phyloP scores from a whole-genome alignment of 257 asterid genomes.

The Coffea canephora region DNA sequence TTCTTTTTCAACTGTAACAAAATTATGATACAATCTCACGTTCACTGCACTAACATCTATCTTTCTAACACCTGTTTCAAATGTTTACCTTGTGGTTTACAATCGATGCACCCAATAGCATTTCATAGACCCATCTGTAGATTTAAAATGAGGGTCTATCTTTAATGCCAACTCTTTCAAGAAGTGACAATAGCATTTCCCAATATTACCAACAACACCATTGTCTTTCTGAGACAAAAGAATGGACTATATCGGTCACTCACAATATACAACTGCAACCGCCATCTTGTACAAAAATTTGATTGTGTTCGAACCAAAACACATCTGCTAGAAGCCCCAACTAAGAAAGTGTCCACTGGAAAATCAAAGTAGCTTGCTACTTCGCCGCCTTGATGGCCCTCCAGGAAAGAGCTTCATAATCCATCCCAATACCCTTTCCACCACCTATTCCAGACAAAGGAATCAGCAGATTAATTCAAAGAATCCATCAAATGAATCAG shows the following conservation, averaged over 20 bases:
- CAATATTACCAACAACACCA: slow-evolving; percentile 13
- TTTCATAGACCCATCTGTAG: slow-evolving; percentile 6
- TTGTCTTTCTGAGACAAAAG: slow-evolving; percentile 37
- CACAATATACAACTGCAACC: slow-evolving; percentile 48
- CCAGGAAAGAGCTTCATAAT: slow-evolving; percentile 97
- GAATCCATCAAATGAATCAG: not conserved
- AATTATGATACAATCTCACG: slow-evolving; percentile 4
- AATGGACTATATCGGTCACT: slow-evolving; percentile 38
- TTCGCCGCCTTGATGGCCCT: slow-evolving; percentile 79
- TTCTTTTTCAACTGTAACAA: not conserved
- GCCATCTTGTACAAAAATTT: slow-evolving; percentile 40
- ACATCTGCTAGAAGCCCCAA: slow-evolving; percentile 30
- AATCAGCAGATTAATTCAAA: not conserved
- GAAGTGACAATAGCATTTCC: slow-evolving; percentile 23
- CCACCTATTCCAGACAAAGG: slow-evolving; percentile 52
- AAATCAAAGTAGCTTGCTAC: slow-evolving; percentile 68
- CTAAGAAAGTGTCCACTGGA: not conserved
- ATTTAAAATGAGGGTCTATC: slow-evolving; percentile 16
- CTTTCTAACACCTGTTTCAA: slow-evolving; percentile 10
- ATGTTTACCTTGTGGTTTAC: not conserved
- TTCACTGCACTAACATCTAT: not conserved
- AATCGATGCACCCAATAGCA: not conserved
- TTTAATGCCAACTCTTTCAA: slow-evolving; percentile 25
- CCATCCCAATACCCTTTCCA: slow-evolving; percentile 95
- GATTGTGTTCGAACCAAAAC: slow-evolving; percentile 21